Base-by-base conservation (phyloP, 2,329 filamentous ascomycete genomes). In the Magnaporthiopsis poae region DNA sequence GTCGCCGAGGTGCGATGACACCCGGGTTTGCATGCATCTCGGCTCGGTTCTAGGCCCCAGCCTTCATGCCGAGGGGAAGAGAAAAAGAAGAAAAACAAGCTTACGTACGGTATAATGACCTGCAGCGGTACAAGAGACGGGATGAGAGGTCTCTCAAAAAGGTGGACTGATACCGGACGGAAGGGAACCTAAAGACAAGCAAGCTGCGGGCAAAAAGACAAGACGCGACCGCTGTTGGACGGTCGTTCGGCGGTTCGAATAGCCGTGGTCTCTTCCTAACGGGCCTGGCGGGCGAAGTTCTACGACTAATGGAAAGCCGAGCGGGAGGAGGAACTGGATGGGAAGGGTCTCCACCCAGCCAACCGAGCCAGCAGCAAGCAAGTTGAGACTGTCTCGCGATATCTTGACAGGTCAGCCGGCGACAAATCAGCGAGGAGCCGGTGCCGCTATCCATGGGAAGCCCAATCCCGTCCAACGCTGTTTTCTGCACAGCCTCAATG, bases 401-500 rank as follows among this genome's bases (percentile, higher is more conserved):
- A 56, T 56, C 46, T 56, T 25, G 46, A 52, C 39, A 52, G 46
- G 21, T 11, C 13, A 3, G 21, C 21, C 46, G 21, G 7, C 46
- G 46, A 56, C 46, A 56, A 56, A 56, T 56, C 46, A 56, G n/a
- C 46, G 46, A 21, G 46, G n/a, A 61, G 52, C 31, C 59, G 63
- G 46, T 59, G 63, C 63, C 59, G 63, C 39, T 60, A 25, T 25
- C 63, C 63, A 64, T 31, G 39, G 46, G 31, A 31, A 7, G 31
- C 35, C 63, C 63, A 64, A 64, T 64, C 63, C 52, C 39, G 12
- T 64, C 46, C 25, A 46, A 21, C 8, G 61, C 15, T 36, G 29
- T 33, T 39, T 39, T 36, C 60, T 64, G 63, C 63, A 56, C 63
- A 64, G 63, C 63, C 63, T 56, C 46, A 21, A 56, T 56, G 46